phyloP scores from a whole-genome alignment of 2,329 filamentous ascomycete genomes.

The Aspergillus sergii region DNA sequence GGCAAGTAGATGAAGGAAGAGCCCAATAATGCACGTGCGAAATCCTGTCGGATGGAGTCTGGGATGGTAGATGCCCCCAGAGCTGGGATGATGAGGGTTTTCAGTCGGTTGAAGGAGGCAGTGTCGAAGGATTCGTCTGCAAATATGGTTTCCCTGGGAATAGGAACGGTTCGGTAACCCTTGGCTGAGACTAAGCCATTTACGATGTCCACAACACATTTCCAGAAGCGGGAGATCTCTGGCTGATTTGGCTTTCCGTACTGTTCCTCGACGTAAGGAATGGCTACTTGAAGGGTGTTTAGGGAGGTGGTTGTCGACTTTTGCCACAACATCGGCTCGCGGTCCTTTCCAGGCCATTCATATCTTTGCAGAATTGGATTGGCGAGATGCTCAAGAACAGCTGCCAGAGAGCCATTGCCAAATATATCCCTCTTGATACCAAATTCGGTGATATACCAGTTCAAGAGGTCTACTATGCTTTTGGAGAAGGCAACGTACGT shows the following conservation, averaged over 20 bases:
- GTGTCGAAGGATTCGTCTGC: constrained; percentile 84
- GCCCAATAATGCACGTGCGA: constrained; percentile 75
- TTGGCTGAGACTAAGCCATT: constrained; percentile 72
- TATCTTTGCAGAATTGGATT: constrained; percentile 80
- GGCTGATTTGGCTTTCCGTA: constrained; percentile 31
- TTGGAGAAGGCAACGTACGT: constrained; percentile 92
- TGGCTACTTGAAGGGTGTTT: constrained; percentile 65
- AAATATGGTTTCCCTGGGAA: constrained; percentile 51
- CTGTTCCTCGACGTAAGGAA: constrained; percentile 61
- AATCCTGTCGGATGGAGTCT: constrained; percentile 68
- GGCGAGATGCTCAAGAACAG: constrained; percentile 67
- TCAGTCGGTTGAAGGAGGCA: constrained; percentile 67
- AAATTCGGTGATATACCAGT: constrained; percentile 43
- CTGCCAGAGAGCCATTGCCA: constrained; percentile 65
- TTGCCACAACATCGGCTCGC: constrained; percentile 74
- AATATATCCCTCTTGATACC: constrained; percentile 68
- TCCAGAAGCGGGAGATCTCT: constrained; percentile 67
- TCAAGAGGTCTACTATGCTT: constrained; percentile 71
- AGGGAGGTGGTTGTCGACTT: constrained; percentile 73
- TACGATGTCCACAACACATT: constrained; percentile 64
- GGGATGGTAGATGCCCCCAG: constrained; percentile 69
- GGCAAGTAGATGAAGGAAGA: constrained; percentile 78
- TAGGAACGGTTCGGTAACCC: constrained; percentile 49
- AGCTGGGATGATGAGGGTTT: constrained; percentile 69
- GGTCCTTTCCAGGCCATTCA: constrained; percentile 70